Percentiles rank a stretch among this genome's conserved stretches.
These are phyloP conservation scores for Camelina hispida DNA, from an alignment of 345 rosid species.

Conservation along the genomic window DNA sequence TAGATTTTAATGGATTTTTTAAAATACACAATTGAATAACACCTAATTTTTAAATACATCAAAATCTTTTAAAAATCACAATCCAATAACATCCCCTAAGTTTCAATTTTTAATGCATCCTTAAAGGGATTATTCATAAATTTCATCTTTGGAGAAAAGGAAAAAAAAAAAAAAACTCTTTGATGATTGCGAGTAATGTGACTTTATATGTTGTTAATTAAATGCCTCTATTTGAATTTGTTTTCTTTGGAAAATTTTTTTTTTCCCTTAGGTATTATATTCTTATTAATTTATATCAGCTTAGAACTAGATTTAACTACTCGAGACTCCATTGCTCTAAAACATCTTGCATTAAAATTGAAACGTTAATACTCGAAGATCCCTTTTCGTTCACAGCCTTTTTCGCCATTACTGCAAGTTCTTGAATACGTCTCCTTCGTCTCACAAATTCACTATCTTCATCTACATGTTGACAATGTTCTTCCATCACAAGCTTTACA, in stretches of 20 bases:
- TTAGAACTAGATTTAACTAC: neutral
- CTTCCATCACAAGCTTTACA: constrained; percentile 53
- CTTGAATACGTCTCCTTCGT: constrained; percentile 53
- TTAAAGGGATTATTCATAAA: constrained; percentile 1
- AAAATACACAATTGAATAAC: no score
- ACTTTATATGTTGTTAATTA: no score
- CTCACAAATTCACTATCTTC: constrained; percentile 33
- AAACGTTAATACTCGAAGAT: constrained; percentile 57
- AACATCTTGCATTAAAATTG: constrained; percentile 54
- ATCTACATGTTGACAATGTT: constrained; percentile 24
- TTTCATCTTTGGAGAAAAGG: constrained; percentile 9
- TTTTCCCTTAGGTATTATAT: neutral
- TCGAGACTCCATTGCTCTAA: constrained; percentile 13
- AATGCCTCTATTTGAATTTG: neutral
- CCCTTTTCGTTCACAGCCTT: constrained; percentile 60
- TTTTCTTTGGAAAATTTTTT: neutral
- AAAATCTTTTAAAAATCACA: no score
- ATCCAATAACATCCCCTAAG: no score
- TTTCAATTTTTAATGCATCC: neutral
- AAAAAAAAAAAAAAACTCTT: neutral
- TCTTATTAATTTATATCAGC: neutral
- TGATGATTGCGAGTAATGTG: neutral
- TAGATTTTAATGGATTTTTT: no score
- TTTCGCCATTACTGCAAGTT: constrained; percentile 53
- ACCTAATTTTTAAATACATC: no score